Evolutionary conservation across 441 rosid species (phyloP).

Genomic region (Pelargonium australe): DNA sequence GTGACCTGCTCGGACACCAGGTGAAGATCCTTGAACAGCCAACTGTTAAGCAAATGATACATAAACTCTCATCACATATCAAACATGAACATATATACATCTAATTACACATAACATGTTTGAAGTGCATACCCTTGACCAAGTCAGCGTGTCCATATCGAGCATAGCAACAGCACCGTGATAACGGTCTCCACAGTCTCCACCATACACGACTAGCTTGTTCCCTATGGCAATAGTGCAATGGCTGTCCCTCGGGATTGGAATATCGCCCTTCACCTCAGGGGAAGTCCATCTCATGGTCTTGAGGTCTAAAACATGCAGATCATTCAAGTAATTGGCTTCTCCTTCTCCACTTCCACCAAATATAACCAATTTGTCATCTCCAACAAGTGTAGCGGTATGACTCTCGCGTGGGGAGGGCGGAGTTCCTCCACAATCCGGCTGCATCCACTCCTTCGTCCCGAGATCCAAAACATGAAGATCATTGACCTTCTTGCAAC

Average conservation of each 20-base stretch:
- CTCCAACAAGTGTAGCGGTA: conserved; percentile 51
- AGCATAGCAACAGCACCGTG: conserved; percentile 58
- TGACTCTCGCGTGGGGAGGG: conserved; percentile 72
- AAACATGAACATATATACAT: background rate
- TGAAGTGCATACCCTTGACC: conserved; percentile 42
- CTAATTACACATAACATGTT: no score
- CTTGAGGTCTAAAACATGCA: conserved; percentile 53
- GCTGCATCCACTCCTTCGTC: conserved; percentile 48
- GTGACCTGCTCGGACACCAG: conserved; percentile 70
- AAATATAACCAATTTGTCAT: conserved; percentile 45
- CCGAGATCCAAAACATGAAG: conserved; percentile 51
- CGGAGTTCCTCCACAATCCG: conserved; percentile 38
- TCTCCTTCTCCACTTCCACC: conserved; percentile 82
- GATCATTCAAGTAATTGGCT: conserved; percentile 63
- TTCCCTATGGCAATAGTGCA: conserved; percentile 43
- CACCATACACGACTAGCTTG: conserved; percentile 55
- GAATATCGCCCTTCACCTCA: conserved; percentile 43
- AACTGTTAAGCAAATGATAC: conserved; percentile 31
- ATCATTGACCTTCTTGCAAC: conserved; percentile 60
- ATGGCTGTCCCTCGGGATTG: conserved; percentile 71
- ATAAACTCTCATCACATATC: background rate
- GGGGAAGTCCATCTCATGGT: conserved; percentile 61
- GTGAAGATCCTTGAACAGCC: conserved; percentile 42
- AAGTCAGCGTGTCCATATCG: conserved; percentile 40
- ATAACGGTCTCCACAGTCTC: conserved; percentile 65